These are phyloP conservation scores for Pezicula radicicola DNA, from an alignment of 2,329 filamentous ascomycete species.

Conservation along the genomic window DNA sequence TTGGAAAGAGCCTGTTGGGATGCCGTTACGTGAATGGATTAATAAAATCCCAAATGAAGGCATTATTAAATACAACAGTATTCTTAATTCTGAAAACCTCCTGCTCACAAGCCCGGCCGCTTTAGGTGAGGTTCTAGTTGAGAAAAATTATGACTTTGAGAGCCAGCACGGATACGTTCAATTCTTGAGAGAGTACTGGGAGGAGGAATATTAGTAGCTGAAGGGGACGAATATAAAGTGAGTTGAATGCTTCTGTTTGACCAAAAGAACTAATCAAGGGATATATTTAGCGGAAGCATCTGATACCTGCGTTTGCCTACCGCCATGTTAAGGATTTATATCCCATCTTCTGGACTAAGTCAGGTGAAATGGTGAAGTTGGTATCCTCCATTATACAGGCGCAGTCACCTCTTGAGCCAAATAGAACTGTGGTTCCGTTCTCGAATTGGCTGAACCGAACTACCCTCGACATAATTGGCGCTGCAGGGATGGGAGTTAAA, in stretches of 20 bases:
- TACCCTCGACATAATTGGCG: constrained; percentile 73
- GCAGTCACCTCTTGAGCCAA: constrained; percentile 27
- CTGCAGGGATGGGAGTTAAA: constrained; percentile 69
- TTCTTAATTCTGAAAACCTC: constrained; percentile 61
- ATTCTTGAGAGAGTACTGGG: constrained; percentile 64
- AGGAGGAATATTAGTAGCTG: constrained; percentile 71
- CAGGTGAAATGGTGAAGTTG: constrained; percentile 60
- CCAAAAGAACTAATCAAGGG: neutral
- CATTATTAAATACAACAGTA: constrained; percentile 61
- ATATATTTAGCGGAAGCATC: constrained; percentile 65
- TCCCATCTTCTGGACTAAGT: constrained; percentile 79
- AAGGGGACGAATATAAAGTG: constrained; percentile 85
- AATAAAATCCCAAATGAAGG: constrained; percentile 63
- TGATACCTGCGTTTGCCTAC: constrained; percentile 82
- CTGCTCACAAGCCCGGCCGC: constrained; percentile 59
- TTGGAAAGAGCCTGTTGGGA: constrained; percentile 35
- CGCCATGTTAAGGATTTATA: constrained; percentile 83
- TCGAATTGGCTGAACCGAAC: constrained; percentile 61
- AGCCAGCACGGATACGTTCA: constrained; percentile 51
- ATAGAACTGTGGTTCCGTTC: constrained; percentile 50
- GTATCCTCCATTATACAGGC: constrained; percentile 50
- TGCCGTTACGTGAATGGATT: constrained; percentile 41
- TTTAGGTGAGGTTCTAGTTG: constrained; percentile 66
- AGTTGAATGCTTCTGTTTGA: neutral
- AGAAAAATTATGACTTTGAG: constrained; percentile 65